phyloP scores from a whole-genome alignment of 139 green algal species.

The Medakamo hakoo region DNA sequence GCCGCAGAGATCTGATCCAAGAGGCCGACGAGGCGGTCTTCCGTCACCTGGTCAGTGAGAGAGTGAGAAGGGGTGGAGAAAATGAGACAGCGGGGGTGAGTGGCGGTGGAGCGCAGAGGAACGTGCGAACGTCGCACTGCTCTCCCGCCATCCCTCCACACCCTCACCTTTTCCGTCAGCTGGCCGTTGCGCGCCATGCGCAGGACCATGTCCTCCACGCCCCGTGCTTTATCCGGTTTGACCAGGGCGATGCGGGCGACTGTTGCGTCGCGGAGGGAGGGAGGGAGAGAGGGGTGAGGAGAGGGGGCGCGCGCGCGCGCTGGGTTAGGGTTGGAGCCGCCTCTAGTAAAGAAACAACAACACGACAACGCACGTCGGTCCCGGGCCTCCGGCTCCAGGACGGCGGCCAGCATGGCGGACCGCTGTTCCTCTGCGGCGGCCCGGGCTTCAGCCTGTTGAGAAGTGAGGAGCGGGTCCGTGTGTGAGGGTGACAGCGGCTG shows the following conservation, averaged over 20 bases:
- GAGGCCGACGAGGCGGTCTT: conserved; percentile 59
- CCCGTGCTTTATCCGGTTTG: conserved; percentile 86
- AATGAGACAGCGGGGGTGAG: background rate
- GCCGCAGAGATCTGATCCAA: conserved; percentile 67
- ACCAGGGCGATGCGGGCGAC: conserved; percentile 80
- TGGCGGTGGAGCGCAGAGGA: background rate
- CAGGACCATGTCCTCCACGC: conserved; percentile 81
- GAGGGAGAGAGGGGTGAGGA: too few species aligned
- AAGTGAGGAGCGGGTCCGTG: too few species aligned
- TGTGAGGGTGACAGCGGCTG: too few species aligned
- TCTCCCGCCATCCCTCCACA: background rate
- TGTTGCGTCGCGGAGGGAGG: conserved; percentile 14
- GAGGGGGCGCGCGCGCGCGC: too few species aligned
- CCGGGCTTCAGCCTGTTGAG: conserved; percentile 18
- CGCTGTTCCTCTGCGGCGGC: conserved; percentile 53
- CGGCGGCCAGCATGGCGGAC: conserved; percentile 4
- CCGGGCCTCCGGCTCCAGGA: conserved; percentile 57
- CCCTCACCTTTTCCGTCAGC: conserved; percentile 55
- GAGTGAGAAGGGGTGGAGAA: background rate
- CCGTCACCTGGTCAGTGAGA: conserved; percentile 46
- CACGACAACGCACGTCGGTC: conserved; percentile 69
- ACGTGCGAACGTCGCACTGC: background rate
- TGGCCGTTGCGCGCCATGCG: conserved; percentile 48
- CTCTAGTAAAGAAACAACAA: too few species aligned
- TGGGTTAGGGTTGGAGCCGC: background rate